A percentile compares a stretch with the other conserved stretches of the same genome.
These are phyloP conservation scores for Phialemonium atrogriseum DNA, from an alignment of 2,329 filamentous ascomycete genomes.

Conservation along the genomic window DNA sequence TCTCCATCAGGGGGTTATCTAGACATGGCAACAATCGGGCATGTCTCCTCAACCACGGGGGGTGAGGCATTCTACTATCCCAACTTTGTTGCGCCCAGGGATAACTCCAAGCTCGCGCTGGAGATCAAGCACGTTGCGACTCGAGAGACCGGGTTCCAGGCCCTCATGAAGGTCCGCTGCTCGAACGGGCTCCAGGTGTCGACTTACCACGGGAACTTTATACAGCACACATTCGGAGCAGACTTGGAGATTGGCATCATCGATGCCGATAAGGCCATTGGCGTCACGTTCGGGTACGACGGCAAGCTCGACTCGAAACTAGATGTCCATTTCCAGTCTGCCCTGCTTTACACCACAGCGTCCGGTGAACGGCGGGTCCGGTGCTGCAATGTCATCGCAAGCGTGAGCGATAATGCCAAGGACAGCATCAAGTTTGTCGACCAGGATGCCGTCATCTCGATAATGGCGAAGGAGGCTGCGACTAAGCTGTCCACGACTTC, in stretches of 20 bases:
- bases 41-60: conserved; percentile 80
- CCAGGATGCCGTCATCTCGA: conserved; percentile 82
- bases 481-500: conserved; percentile 68
- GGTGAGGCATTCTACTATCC: conserved; percentile 96
- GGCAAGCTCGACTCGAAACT: conserved; percentile 95
- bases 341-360: conserved; percentile 87
- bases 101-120: conserved; percentile 72
- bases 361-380: conserved; percentile 82
- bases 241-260: conserved; percentile 91
- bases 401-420: conserved; percentile 75
- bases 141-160: conserved; percentile 89
- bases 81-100: conserved; percentile 84
- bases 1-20: conserved; percentile 85
- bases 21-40: conserved; percentile 84
- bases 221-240: conserved; percentile 89
- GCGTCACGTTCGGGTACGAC: conserved; percentile 88
- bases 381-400: conserved; percentile 89
- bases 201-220: conserved; percentile 92
- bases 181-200: conserved; percentile 92
- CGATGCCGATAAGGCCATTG: conserved; percentile 88
- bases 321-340: conserved; percentile 95
- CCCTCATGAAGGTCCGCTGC: conserved; percentile 96
- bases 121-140: conserved; percentile 83
- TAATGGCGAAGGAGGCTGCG: conserved; percentile 89
- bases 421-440: conserved; percentile 90